These are phyloP conservation scores for Magnaporthales sp. DNA, from an alignment of 2,329 filamentous ascomycete genomes.

Conservation along the genomic window DNA sequence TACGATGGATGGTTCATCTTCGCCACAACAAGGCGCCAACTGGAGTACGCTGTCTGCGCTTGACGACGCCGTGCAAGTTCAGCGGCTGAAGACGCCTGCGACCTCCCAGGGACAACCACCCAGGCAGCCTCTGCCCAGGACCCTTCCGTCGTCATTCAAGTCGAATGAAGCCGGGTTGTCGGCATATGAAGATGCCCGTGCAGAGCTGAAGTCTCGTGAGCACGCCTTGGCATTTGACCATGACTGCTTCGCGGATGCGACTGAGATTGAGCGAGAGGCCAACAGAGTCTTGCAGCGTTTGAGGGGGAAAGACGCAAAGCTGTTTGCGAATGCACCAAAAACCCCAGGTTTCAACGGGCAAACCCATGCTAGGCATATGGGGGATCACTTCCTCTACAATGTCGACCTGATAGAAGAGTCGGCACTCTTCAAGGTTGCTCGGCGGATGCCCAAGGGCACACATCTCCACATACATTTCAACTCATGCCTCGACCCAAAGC, in stretches of 20 bases:
- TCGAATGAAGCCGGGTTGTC: background rate
- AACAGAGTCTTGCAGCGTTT: conserved; percentile 31
- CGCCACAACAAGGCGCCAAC: background rate
- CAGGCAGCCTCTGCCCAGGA: background rate
- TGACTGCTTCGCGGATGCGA: conserved; percentile 21
- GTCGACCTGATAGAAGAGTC: conserved; percentile 45
- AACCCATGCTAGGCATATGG: conserved; percentile 33
- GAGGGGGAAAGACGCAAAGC: conserved; percentile 24
- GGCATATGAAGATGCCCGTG: conserved; percentile 22
- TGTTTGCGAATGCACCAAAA: conserved; percentile 25
- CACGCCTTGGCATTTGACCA: conserved; percentile 30
- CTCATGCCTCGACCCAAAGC: conserved; percentile 54
- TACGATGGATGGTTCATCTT: background rate
- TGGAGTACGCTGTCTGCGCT: conserved; percentile 6
- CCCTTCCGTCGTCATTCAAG: background rate
- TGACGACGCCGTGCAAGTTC: background rate
- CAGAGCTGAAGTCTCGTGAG: conserved; percentile 22
- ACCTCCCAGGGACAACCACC: background rate
- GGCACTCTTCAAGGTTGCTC: conserved; percentile 45
- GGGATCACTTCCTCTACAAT: conserved; percentile 52
- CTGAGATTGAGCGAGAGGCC: conserved; percentile 25
- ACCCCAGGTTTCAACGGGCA: conserved; percentile 32
- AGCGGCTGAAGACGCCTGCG: background rate
- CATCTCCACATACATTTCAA: conserved; percentile 75
- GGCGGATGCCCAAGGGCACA: conserved; percentile 58